Evolutionary conservation across 352 stramenopile genomes (phyloP), one percentile per base, ranked within the genome.

Genomic region (Aphanomyces cochlioides): DNA sequence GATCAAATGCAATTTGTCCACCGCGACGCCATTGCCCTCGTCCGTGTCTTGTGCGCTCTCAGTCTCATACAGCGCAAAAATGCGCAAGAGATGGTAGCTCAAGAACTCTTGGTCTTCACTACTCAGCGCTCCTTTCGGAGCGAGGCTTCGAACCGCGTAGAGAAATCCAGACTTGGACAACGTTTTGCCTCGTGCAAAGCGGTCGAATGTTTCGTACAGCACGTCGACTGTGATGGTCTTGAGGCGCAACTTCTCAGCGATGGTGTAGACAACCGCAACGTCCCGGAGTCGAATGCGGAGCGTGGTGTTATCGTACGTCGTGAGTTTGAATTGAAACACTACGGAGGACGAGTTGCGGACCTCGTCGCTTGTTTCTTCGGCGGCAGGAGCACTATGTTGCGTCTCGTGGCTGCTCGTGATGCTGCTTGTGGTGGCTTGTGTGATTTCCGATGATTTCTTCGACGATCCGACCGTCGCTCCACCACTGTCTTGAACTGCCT

Each of bases 31-130:
- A n/a, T 59, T 69, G 6, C 72, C 65, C 4, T 74, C 75, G 15
- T 45, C 69, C 64, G 74, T 78, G 5, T 72, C 60, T 34, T 84
- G 56, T 2, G 82, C 77, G 19, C 83, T 88, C 59, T 93, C 85
- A 7, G 77, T 90, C 66, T 95, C 87, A 63, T 92, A 95, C 5
- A 95, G 69, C 1, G 85, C 87, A 67, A 89, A 95, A 13, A 95
- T 86, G 0, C 85, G 83, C 12, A 95, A 74, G 59, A 95, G 74
- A 47, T 95, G 87, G 56, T 93, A 95, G 17, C 85, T 93, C 38
- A 95, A 65, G 39, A 95, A 93, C 63, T 95, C 87, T 59, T 95
- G 87, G 47, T 95, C 87, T 68, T 95, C 87, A 57, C 90, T 93
- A 7, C 83, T 86, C 12, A 95, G 72, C 45, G 78, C 74, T 45